phyloP scores from a whole-genome alignment of 495 filamentous ascomycete species.

The Podospora bellae-mahoneyi region DNA sequence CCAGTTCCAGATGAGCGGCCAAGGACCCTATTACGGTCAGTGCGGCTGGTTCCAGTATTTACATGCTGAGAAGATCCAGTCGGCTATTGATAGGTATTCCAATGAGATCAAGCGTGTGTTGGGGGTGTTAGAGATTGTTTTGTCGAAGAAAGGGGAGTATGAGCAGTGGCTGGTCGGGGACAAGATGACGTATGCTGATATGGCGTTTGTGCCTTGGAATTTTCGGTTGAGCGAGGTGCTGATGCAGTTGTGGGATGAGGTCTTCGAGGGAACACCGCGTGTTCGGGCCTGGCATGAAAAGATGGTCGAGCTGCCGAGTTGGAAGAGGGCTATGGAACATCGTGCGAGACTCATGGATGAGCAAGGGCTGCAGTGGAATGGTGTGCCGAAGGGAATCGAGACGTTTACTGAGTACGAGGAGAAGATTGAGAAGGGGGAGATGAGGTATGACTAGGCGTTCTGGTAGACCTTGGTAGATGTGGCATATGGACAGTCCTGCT shows the following conservation, averaged over 20 bases:
- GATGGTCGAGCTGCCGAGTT: slow-evolving; percentile 13
- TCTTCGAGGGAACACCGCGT: slow-evolving; percentile 14
- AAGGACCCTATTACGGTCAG: slow-evolving; percentile 67
- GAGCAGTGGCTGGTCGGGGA: slow-evolving; percentile 53
- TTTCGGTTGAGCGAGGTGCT: slow-evolving; percentile 6
- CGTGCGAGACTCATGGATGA: slow-evolving; percentile 27
- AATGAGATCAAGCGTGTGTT: slow-evolving; percentile 60
- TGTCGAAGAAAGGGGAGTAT: slow-evolving; percentile 44
- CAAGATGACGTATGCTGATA: slow-evolving; percentile 57
- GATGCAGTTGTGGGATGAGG: slow-evolving; percentile 10
- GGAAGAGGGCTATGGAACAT: slow-evolving; percentile 18
- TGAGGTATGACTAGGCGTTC: neutral
- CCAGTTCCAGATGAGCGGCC: slow-evolving; percentile 64
- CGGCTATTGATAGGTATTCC: slow-evolving; percentile 56
- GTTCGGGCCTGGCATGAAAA: slow-evolving; percentile 15
- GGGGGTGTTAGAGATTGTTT: slow-evolving; percentile 52
- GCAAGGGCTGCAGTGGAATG: slow-evolving; percentile 27
- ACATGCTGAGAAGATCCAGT: slow-evolving; percentile 57
- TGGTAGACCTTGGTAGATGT: too few relatives aligned
- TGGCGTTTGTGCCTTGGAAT: slow-evolving; percentile 57
- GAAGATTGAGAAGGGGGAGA: slow-evolving; percentile 19
- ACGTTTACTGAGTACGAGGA: slow-evolving; percentile 24
- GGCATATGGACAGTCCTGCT: too few relatives aligned
- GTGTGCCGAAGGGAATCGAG: slow-evolving; percentile 26
- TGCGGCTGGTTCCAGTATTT: slow-evolving; percentile 44